Percentiles rank a stretch among this genome's conserved stretches.
Conservation (phyloP, 768 basidiomycete genomes). For the Suillus ampliporus region DNA sequence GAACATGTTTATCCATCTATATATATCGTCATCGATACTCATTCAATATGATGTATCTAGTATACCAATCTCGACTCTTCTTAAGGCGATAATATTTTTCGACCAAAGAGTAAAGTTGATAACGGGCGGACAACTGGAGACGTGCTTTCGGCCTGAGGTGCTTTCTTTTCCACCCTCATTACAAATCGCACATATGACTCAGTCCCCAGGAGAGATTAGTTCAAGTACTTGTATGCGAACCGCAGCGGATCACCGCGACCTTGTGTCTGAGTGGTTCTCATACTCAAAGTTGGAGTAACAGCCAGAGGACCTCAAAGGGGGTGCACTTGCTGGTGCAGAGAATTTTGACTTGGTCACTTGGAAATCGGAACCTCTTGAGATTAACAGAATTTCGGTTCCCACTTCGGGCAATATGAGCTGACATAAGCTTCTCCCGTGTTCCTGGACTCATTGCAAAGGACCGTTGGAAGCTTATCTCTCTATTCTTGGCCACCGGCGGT, state of each 20-base stretch:
- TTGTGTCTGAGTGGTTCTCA: neutral
- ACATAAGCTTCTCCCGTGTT: neutral
- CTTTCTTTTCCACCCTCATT: too few species aligned
- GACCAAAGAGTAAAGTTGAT: neutral
- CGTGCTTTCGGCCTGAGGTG: neutral
- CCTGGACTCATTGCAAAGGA: too few species aligned
- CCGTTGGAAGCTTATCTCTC: too few species aligned
- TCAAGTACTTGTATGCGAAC: neutral
- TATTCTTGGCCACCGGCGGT: too few species aligned
- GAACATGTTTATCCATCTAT: neutral
- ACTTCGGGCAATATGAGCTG: neutral
- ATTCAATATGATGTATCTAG: neutral
- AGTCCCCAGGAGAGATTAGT: neutral
- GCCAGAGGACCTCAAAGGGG: neutral
- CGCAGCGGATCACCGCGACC: neutral
- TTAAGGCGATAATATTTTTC: neutral
- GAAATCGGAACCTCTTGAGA: too few species aligned
- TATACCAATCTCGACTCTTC: neutral
- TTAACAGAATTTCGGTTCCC: too few species aligned
- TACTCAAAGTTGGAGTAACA: neutral
- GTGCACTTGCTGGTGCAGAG: too few species aligned
- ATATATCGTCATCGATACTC: neutral
- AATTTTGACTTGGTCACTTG: too few species aligned
- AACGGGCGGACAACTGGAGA: neutral
- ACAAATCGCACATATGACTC: neutral